Base-by-base conservation (phyloP, 1,139 yeast genomes). In the Tardiomyces digboiensis region DNA sequence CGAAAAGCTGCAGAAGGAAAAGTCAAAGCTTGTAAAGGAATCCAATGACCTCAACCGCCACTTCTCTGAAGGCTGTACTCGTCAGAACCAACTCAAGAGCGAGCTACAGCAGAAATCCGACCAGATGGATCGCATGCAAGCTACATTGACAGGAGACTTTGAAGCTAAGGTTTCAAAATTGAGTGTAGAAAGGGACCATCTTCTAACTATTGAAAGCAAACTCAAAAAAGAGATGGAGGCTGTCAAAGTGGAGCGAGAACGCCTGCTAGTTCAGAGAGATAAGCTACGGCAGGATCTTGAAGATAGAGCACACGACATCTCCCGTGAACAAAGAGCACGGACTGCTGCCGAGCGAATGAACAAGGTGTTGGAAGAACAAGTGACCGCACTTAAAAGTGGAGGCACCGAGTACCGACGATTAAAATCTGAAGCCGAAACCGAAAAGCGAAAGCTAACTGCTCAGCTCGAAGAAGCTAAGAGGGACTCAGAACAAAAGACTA, bases 211-310 rank as follows among this genome's bases (percentile, higher is more conserved):
- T 52, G 64, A 62, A 49, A 70, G 53, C 39, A 65, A 56, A 46
- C 62, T 48, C 21, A 51, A 59, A 53, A 43, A 56, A 51, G 46
- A 64, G 59, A 47, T 56, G 12, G 60, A 59, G 29, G 53, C 49
- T 18, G 46, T 57, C 22, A 48, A 44, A 21, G 47, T 51, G 8
- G 49, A 55, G 39, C 48, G 52, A 39, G 52, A 49, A 12, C 53
- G 60, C 3, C 42, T 52, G 23, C 49, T 52, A 39, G 50, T 53
- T 37, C 61, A 59, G 39, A 55, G 53, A 41, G 94, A 85, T 63
- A 86, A 85, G 66, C 73, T 86, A 61, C 75, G 76, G 55, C 75
- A 94, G 65, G 95, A 85, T 67, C 72, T 86, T 44, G 95, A 86
- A 63, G 67, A 78, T 57, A 82, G 87, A 39, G 52, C 56, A 36